phyloP scores from a whole-genome alignment of 352 stramenopile genomes.

The Globisporangium sylvaticum region DNA sequence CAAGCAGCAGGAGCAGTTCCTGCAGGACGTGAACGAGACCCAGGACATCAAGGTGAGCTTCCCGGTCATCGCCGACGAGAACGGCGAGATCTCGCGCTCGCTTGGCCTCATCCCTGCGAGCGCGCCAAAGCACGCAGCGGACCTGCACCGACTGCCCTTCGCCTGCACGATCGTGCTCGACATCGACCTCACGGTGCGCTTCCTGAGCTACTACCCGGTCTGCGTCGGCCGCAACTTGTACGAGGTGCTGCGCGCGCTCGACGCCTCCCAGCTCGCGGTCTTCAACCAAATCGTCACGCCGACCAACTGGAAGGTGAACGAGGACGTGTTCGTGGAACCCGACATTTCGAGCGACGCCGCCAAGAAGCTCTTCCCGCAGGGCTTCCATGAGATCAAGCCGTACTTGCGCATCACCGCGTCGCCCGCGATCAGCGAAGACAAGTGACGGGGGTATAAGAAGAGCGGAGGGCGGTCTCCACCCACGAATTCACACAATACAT shows the following conservation, averaged over 20 bases:
- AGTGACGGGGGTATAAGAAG: constrained; percentile 12
- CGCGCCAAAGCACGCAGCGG: constrained; percentile 44
- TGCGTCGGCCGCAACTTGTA: constrained; percentile 78
- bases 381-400: constrained; percentile 79
- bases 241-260: constrained; percentile 64
- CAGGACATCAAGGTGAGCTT: constrained; percentile 77
- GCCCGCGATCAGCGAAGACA: constrained; percentile 55
- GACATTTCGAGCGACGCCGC: constrained; percentile 54
- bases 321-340: constrained; percentile 83
- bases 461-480: too few relatives aligned
- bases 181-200: constrained; percentile 64
- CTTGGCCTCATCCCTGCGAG: constrained; percentile 45
- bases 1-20: constrained; percentile 44
- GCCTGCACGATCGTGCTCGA: constrained; percentile 68
- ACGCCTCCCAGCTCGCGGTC: constrained; percentile 65
- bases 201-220: constrained; percentile 65
- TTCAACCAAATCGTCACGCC: constrained; percentile 79
- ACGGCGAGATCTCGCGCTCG: constrained; percentile 53
- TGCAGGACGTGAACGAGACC: constrained; percentile 76
- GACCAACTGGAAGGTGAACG: constrained; percentile 84
- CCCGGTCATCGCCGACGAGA: constrained; percentile 62
- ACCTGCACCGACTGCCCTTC: constrained; percentile 55
- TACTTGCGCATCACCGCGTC: constrained; percentile 76
- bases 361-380: constrained; percentile 76
- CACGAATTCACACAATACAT: constrained; percentile 9